Conservation (phyloP, 148 eudicot genomes). For the Selenicereus undatus region DNA sequence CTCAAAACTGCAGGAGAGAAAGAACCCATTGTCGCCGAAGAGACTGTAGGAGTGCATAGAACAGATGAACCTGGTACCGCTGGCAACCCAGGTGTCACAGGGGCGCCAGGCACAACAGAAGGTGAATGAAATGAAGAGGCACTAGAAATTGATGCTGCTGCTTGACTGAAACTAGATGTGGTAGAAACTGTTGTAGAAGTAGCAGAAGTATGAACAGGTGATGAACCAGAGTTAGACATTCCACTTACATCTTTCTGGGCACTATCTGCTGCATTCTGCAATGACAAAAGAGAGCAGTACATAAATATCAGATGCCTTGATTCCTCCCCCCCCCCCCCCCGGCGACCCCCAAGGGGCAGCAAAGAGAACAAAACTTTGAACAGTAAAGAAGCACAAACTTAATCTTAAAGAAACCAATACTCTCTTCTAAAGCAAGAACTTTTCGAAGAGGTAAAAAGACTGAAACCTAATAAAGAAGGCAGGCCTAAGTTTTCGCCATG, state of each 20-base stretch:
- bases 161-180: conserved; percentile 26
- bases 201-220: conserved; percentile 35
- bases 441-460: not conserved
- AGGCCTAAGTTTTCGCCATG: not conserved
- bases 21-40: conserved; percentile 31
- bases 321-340: not conserved
- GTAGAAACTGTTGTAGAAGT: conserved; percentile 35
- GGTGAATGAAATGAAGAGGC: conserved; percentile 42
- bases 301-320: conserved; percentile 5
- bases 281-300: conserved; percentile 10
- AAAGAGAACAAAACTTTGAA: not conserved
- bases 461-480: not conserved
- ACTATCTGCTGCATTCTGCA: conserved; percentile 33
- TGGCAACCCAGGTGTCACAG: conserved; percentile 37
- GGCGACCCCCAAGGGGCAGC: not conserved
- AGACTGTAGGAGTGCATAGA: conserved; percentile 28
- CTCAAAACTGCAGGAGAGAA: conserved; percentile 34
- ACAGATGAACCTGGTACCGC: conserved; percentile 36
- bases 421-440: not conserved
- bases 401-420: not conserved
- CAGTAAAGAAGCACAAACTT: not conserved
- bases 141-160: conserved; percentile 30
- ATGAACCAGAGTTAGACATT: conserved; percentile 28
- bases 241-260: conserved; percentile 28
- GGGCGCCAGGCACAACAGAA: conserved; percentile 35